Base-by-base conservation (phyloP, 2,329 filamentous ascomycete species). In the Leptographium procerum region DNA sequence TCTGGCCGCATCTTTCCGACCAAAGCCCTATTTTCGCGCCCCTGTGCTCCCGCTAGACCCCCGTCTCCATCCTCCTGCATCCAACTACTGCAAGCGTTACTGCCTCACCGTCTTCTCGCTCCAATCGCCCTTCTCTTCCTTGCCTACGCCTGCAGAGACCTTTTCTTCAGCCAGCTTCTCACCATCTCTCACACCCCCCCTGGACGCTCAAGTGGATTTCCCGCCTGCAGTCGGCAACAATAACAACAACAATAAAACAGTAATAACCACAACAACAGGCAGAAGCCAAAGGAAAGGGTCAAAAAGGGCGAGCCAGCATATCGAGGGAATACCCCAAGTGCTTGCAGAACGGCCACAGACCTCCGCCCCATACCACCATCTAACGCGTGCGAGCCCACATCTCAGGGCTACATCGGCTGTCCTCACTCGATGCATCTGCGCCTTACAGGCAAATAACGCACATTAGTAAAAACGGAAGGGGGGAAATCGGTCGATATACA, bases 41-140 rank as follows among this genome's bases (percentile, higher is more conserved):
- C 36, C 36, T 19, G n/a, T 33, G 26, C 50, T 22, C 4, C 45
- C 24, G 10, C 45, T 50, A 11, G 50, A 40, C 36, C 36, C 36
- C 36, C 14, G 58, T 60, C 61, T 62, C 62, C 62, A 61, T 64
- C 57, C 53, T 50, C 58, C 33, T 62, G 62, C 61, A 51, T 61
- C 36, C 52, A 29, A 33, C 61, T 63, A 58, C 61, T 64, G 58
- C 59, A 60, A 28, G 55, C 48, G 34, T 47, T 48, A 19, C 34
- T 43, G 22, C 16, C 40, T 48, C 52, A 43, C 47, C 56, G 52
- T 56, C 33, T 59, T 33, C 13, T 43, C 48, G 9, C 13, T n/a
- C 55, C 52, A 50, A 56, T 56, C 54, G 31, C 9, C 55, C 28
- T 40, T 40, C 16, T 40, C n/a, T n/a, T 40, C 19, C n/a, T 47